Evolutionary conservation across 2,329 filamentous ascomycete genomes (phyloP).

Genomic region (Colletotrichum ledebouriae): DNA sequence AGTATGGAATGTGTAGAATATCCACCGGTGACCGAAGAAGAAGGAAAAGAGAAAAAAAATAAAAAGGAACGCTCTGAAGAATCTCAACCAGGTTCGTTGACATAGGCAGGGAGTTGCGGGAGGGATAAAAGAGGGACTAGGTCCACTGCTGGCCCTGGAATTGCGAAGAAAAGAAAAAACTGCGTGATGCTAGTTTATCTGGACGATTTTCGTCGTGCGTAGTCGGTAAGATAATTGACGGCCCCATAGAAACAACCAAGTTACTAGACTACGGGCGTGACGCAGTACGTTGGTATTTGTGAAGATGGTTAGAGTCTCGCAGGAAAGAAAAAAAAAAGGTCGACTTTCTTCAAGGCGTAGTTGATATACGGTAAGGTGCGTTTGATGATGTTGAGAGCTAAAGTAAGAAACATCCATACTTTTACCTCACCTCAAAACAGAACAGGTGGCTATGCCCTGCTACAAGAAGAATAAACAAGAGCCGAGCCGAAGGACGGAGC

Average conservation of each 20-base stretch:
- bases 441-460: not conserved
- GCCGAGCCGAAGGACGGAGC: conserved; percentile 36
- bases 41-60: not conserved
- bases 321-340: too few species aligned
- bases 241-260: too few species aligned
- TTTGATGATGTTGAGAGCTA: not conserved
- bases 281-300: too few species aligned
- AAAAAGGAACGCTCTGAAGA: conserved; percentile 17
- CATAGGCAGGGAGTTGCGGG: too few species aligned
- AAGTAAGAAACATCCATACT: not conserved
- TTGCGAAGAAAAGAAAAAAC: conserved; percentile 1
- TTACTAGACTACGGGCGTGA: too few species aligned
- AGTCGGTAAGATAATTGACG: too few species aligned
- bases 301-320: too few species aligned
- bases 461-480: not conserved
- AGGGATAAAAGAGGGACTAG: too few species aligned
- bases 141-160: not conserved
- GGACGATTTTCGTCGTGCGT: too few species aligned
- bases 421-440: conserved; percentile 10
- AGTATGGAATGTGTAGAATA: conserved; percentile 18
- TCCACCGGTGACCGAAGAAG: conserved; percentile 1
- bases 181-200: not conserved
- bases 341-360: too few species aligned
- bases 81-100: not conserved
- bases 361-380: too few species aligned